A percentile compares a stretch with the other conserved stretches of the same genome.
These are phyloP conservation scores for Eucalyptus polyanthemos DNA, from an alignment of 345 rosid species.

Conservation along the genomic window DNA sequence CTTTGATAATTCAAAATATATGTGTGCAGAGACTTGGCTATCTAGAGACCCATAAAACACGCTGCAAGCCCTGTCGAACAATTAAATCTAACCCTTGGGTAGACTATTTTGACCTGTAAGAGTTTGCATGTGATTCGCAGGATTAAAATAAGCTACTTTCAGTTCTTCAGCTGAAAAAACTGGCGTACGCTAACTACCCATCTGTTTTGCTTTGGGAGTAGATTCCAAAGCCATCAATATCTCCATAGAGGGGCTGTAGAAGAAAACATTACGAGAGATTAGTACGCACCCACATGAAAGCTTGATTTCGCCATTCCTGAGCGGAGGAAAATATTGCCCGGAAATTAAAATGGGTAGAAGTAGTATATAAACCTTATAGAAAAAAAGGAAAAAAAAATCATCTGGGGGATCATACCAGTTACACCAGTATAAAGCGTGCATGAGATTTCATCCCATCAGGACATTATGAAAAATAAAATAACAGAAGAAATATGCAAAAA, in stretches of 20 bases:
- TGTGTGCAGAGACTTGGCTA: neutral
- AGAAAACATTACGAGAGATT: neutral
- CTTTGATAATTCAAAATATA: neutral
- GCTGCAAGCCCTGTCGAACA: accelerated
- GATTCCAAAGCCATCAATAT: slow-evolving; percentile 79
- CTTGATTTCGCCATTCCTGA: neutral
- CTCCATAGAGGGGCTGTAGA: slow-evolving; percentile 71
- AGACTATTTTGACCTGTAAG: neutral
- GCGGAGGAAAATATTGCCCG: neutral
- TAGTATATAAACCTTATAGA: neutral
- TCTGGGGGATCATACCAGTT: neutral
- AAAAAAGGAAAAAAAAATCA: neutral
- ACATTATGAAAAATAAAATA: neutral
- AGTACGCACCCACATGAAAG: neutral
- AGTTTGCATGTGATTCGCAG: neutral
- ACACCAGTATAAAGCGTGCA: neutral
- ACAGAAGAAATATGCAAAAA: neutral
- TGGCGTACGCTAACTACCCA: neutral
- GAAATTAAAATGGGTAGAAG: neutral
- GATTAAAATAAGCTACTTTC: neutral
- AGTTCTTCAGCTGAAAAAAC: neutral
- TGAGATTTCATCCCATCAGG: neutral
- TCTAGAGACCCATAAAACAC: neutral
- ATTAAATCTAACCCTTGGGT: neutral
- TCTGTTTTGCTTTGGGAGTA: slow-evolving; percentile 87